phyloP scores from a whole-genome alignment of 2,329 filamentous ascomycete genomes.

The Shiraia sp. region DNA sequence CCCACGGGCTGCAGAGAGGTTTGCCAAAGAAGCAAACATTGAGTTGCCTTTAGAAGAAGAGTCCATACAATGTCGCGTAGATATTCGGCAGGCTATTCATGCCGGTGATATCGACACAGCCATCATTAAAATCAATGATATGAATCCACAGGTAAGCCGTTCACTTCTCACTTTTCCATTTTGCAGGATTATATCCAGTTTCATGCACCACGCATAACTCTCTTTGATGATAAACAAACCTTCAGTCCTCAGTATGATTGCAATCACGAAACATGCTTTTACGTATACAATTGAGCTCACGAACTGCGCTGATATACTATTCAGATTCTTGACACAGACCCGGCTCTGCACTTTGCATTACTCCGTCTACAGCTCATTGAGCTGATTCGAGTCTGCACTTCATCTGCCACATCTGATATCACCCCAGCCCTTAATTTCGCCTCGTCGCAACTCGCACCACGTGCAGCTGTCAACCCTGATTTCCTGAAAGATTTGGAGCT shows the following conservation, averaged over 20 bases:
- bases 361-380: conserved; percentile 91
- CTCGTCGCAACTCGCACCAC: conserved; percentile 81
- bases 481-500: conserved; percentile 87
- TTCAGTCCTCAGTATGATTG: conserved; percentile 86
- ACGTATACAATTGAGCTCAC: too few species aligned
- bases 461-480: conserved; percentile 77
- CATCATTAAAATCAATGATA: conserved; percentile 84
- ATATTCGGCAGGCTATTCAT: conserved; percentile 84
- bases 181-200: conserved; percentile 92
- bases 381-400: conserved; percentile 78
- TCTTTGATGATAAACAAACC: conserved; percentile 87
- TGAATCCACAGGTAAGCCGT: conserved; percentile 81
- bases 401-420: conserved; percentile 70
- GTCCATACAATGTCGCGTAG: conserved; percentile 75
- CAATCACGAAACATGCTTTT: conserved; percentile 17
- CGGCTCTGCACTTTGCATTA: conserved; percentile 83
- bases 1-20: conserved; percentile 86
- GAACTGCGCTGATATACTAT: conserved; percentile 26
- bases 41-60: conserved; percentile 71
- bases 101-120: conserved; percentile 82
- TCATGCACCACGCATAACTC: conserved; percentile 99
- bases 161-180: conserved; percentile 15
- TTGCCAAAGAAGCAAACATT: conserved; percentile 91
- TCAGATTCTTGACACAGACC: conserved; percentile 85
- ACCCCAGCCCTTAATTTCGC: conserved; percentile 83